Evolutionary conservation across 2,329 filamentous ascomycete species (phyloP).

Genomic region (Colletotrichum sp.): DNA sequence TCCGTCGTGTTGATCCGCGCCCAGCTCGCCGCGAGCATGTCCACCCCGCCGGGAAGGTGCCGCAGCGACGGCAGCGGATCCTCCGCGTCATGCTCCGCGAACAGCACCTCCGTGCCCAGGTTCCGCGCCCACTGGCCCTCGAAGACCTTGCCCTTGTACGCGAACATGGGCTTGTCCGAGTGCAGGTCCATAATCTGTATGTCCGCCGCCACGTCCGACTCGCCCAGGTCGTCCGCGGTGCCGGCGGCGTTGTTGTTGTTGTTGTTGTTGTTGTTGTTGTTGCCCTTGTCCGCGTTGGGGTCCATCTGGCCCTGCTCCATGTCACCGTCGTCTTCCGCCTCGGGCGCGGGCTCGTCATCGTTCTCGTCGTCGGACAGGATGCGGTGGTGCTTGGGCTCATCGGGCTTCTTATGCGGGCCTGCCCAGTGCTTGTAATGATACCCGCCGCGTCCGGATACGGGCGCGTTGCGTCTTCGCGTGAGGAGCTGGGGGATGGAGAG

Average conservation of each 20-base stretch:
- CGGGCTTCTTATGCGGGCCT: conserved; percentile 28
- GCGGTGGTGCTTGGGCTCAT: conserved; percentile 22
- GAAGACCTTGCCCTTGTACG: conserved; percentile 79
- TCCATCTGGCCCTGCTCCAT: conserved; percentile 17
- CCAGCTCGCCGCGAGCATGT: conserved; percentile 73
- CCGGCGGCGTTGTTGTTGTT: not conserved
- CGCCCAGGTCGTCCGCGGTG: conserved; percentile 22
- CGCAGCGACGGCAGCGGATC: conserved; percentile 49
- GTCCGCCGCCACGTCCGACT: conserved; percentile 32
- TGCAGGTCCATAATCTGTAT: conserved; percentile 88
- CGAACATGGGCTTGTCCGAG: conserved; percentile 75
- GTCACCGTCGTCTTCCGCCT: conserved; percentile 30
- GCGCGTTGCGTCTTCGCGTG: conserved; percentile 28
- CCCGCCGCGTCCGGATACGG: conserved; percentile 40
- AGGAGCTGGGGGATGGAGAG: conserved; percentile 65
- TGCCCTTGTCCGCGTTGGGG: conserved; percentile 16
- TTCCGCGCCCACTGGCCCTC: conserved; percentile 82
- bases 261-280: conserved; percentile 4
- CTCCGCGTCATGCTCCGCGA: conserved; percentile 55
- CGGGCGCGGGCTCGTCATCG: conserved; percentile 20
- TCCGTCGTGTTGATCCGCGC: conserved; percentile 73
- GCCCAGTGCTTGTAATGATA: conserved; percentile 50
- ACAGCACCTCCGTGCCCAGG: conserved; percentile 83
- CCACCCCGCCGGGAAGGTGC: conserved; percentile 62
- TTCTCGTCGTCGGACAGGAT: conserved; percentile 26